phyloP scores from a whole-genome alignment of 805 yeast genomes.

The Saccharomyces paradoxus region DNA sequence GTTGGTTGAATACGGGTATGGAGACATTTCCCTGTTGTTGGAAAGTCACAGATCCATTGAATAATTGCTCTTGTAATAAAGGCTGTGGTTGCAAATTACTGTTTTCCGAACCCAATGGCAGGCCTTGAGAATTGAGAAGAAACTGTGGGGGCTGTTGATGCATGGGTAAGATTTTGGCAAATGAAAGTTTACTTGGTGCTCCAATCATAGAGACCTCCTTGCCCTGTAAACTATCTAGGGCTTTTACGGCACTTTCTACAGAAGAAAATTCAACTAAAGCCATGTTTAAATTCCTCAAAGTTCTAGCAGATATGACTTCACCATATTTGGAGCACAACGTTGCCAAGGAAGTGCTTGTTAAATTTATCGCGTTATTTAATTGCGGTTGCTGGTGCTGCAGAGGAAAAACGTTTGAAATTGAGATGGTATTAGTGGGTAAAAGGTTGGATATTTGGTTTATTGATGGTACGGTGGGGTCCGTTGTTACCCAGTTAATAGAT shows the following conservation, averaged over 20 bases:
- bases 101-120: conserved; percentile 3
- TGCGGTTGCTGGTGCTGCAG: conserved; percentile 44
- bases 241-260: conserved; percentile 68
- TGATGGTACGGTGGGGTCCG: conserved; percentile 64
- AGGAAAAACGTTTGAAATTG: conserved; percentile 59
- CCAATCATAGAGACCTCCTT: conserved; percentile 73
- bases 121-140: conserved; percentile 6
- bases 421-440: conserved; percentile 69
- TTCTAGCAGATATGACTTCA: conserved; percentile 48
- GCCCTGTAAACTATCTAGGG: conserved; percentile 71
- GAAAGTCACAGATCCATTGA: conserved; percentile 27
- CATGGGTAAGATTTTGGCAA: conserved; percentile 59
- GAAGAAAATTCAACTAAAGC: conserved; percentile 68
- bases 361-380: conserved; percentile 38
- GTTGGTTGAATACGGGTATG: conserved; percentile 26
- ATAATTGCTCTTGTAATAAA: conserved; percentile 28
- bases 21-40: conserved; percentile 29
- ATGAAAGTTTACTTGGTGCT: conserved; percentile 64
- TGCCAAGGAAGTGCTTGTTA: conserved; percentile 40
- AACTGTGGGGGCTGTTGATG: conserved; percentile 22
- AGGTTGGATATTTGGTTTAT: conserved; percentile 61
- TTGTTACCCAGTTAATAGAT: conserved; percentile 55
- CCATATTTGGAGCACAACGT: conserved; percentile 61
- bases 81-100: conserved; percentile 15
- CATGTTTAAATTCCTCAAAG: conserved; percentile 41